Evolutionary conservation across 2,329 filamentous ascomycete species (phyloP).

Genomic region (Bipolaris cookei): DNA sequence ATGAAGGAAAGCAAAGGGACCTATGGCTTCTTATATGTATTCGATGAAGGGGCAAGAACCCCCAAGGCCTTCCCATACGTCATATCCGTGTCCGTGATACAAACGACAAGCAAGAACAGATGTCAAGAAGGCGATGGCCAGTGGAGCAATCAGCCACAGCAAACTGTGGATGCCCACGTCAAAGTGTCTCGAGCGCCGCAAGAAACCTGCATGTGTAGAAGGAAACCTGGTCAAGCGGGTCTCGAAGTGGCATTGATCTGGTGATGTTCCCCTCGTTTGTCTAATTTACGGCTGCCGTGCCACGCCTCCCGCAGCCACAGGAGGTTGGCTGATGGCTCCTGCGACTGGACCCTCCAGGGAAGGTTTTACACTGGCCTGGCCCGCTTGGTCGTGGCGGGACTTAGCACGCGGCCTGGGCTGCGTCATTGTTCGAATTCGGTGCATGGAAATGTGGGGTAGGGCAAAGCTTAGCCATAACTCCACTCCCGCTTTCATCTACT

Average conservation of each 20-base stretch:
- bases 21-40: slow-evolving; percentile 27
- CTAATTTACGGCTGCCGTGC: slow-evolving; percentile 12
- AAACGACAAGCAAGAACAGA: slow-evolving; percentile 16
- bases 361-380: slow-evolving; percentile 10
- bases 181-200: slow-evolving; percentile 22
- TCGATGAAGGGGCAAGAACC: slow-evolving; percentile 13
- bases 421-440: slow-evolving; percentile 33
- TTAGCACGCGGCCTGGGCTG: slow-evolving; percentile 27
- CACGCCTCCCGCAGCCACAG: slow-evolving; percentile 19
- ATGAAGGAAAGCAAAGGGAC: slow-evolving; percentile 10
- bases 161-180: slow-evolving; percentile 14
- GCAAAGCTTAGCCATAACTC: slow-evolving; percentile 33
- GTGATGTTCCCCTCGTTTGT: slow-evolving; percentile 7
- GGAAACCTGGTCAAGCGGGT: slow-evolving; percentile 4
- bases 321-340: slow-evolving; percentile 22
- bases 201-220: neutral
- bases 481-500: slow-evolving; percentile 30
- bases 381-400: slow-evolving; percentile 18
- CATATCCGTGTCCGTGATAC: slow-evolving; percentile 25
- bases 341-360: slow-evolving; percentile 17
- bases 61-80: slow-evolving; percentile 22
- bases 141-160: slow-evolving; percentile 20
- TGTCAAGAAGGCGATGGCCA: slow-evolving; percentile 11
- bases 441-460: slow-evolving; percentile 30
- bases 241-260: slow-evolving; percentile 11